Evolutionary conservation across 169 alveolate genomes (phyloP).

Genomic region (Plasmodium coatneyi): DNA sequence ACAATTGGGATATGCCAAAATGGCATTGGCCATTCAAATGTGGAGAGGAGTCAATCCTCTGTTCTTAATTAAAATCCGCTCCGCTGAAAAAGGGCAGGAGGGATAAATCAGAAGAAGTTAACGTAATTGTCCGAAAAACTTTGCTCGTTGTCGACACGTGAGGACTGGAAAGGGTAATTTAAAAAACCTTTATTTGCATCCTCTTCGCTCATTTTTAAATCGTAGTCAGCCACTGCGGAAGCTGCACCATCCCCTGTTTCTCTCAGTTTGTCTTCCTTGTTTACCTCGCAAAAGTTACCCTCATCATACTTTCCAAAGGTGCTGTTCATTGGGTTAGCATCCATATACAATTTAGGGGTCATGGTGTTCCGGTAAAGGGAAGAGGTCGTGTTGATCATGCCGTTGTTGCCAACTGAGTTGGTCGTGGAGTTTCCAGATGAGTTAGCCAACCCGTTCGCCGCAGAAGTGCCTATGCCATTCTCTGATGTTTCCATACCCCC

Average conservation of each 20-base stretch:
- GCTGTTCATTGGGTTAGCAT: background rate
- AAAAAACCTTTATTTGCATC: slow-evolving; percentile 17
- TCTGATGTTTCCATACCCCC: background rate
- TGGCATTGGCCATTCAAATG: background rate
- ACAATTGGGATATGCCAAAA: background rate
- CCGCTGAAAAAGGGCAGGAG: background rate
- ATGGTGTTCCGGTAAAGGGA: background rate
- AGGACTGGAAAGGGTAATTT: slow-evolving; percentile 16
- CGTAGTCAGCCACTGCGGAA: background rate
- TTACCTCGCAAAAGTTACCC: background rate
- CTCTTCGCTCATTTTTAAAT: slow-evolving; percentile 2
- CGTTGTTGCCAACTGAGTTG: background rate
- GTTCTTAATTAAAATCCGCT: too few relatives aligned
- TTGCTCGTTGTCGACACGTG: slow-evolving; percentile 39
- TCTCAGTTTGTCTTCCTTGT: background rate
- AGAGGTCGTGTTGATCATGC: background rate
- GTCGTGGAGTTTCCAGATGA: background rate
- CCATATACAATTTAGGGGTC: background rate
- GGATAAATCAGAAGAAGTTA: slow-evolving; percentile 32
- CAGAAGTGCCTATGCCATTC: background rate
- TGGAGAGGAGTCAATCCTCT: background rate
- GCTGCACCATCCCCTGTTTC: background rate
- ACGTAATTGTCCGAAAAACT: slow-evolving; percentile 36
- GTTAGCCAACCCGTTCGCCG: background rate
- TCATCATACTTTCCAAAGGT: slow-evolving; percentile 3